phyloP scores from a whole-genome alignment of 2,329 filamentous ascomycete genomes.

The Rutstroemia sydowiana region DNA sequence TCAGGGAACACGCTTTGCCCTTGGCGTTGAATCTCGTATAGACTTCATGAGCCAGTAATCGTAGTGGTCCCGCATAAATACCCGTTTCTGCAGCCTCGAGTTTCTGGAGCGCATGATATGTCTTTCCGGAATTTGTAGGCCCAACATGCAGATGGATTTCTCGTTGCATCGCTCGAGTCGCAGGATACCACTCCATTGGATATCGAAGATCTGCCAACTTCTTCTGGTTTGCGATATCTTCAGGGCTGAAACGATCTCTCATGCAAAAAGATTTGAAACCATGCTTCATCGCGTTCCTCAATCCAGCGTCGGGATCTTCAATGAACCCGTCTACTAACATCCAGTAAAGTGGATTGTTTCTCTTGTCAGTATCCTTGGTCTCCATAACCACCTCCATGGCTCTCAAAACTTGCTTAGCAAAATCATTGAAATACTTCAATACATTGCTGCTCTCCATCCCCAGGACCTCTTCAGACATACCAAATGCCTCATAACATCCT shows the following conservation, averaged over 20 bases:
- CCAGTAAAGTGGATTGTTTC: constrained; percentile 22
- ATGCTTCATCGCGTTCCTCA: constrained; percentile 55
- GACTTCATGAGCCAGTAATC: constrained; percentile 89
- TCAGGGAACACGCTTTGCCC: constrained; percentile 66
- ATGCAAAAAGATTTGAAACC: constrained; percentile 45
- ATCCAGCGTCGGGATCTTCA: constrained; percentile 39
- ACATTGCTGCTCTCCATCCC: neutral
- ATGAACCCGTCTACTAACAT: constrained; percentile 52
- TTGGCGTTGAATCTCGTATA: constrained; percentile 78
- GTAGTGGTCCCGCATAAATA: constrained; percentile 83
- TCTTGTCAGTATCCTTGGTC: constrained; percentile 8
- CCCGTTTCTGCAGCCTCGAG: constrained; percentile 70
- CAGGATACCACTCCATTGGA: constrained; percentile 87
- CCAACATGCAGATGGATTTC: constrained; percentile 90
- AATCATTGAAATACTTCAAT: neutral
- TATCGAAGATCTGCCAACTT: constrained; percentile 75
- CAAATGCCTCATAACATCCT: neutral
- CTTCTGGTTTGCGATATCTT: constrained; percentile 38
- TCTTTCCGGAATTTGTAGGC: constrained; percentile 97
- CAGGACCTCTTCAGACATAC: neutral
- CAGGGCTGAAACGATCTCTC: constrained; percentile 30
- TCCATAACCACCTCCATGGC: constrained; percentile 8
- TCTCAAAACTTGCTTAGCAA: neutral
- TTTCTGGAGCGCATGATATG: constrained; percentile 83
- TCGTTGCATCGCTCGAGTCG: constrained; percentile 70